Conservation (phyloP, 2,329 filamentous ascomycete genomes). For the Fusarium sororula region DNA sequence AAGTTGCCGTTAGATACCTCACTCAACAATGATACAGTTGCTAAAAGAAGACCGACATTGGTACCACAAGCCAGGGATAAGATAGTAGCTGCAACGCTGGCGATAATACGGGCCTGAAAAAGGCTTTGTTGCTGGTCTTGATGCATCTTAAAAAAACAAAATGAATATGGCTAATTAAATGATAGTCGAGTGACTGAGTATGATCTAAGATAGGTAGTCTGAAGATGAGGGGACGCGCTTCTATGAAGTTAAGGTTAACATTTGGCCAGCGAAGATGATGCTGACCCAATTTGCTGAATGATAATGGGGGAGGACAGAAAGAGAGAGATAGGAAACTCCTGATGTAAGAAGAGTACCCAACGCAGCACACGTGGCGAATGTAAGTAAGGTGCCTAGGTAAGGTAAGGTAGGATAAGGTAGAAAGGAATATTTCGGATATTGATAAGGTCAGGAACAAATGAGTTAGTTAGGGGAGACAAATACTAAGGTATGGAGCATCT, state of each 20-base stretch:
- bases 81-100: constrained; percentile 83
- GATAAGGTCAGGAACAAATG: constrained; percentile 2
- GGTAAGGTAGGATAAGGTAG: neutral
- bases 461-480: neutral
- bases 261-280: constrained; percentile 21
- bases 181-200: neutral
- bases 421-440: constrained; percentile 2
- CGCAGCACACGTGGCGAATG: constrained; percentile 16
- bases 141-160: constrained; percentile 32
- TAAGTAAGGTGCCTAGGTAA: neutral
- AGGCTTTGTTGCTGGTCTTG: constrained; percentile 50
- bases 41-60: constrained; percentile 69
- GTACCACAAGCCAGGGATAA: constrained; percentile 92
- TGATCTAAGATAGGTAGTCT: neutral
- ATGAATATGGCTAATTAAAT: neutral
- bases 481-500: constrained; percentile 16
- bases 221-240: neutral
- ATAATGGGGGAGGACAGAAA: neutral
- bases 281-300: constrained; percentile 13
- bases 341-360: neutral
- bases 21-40: neutral
- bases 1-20: constrained; percentile 14
- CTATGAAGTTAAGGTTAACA: constrained; percentile 25
- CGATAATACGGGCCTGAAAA: constrained; percentile 75
- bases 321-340: constrained; percentile 15